These are phyloP conservation scores for Apiospora phragmitis DNA, from an alignment of 2,329 filamentous ascomycete genomes.

Conservation along the genomic window DNA sequence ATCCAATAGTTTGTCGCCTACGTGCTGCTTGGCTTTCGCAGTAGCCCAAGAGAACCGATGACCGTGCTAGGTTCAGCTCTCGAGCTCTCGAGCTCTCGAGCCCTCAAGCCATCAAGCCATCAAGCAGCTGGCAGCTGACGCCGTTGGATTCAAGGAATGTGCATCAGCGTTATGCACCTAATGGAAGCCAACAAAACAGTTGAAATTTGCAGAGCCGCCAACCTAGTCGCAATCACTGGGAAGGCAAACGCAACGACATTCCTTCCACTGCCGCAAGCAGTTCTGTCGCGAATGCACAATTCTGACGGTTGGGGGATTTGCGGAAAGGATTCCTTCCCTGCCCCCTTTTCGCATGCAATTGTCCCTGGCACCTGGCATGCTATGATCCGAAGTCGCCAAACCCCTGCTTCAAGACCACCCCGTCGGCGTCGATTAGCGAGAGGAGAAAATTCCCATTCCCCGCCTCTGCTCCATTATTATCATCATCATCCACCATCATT, in stretches of 20 bases:
- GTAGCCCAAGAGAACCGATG: not conserved
- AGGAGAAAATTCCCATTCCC: not conserved
- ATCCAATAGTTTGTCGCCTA: not conserved
- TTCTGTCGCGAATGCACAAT: not conserved
- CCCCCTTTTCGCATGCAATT: not conserved
- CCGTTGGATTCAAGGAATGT: not conserved
- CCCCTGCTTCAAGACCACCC: not conserved
- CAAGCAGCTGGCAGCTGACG: too few relatives aligned
- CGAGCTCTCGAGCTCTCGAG: not conserved
- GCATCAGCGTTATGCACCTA: not conserved
- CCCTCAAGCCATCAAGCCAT: not conserved
- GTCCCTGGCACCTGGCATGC: not conserved
- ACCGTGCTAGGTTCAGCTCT: not conserved
- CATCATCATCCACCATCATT: not conserved
- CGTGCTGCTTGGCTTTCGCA: not conserved
- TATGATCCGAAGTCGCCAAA: not conserved
- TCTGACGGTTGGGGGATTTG: not conserved
- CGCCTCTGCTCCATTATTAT: not conserved
- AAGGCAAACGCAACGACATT: not conserved
- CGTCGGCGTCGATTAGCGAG: not conserved
- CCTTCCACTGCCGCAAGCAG: not conserved
- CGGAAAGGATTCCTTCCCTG: not conserved
- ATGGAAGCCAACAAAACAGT: not conserved
- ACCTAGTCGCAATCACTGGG: not conserved
- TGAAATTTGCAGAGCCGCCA: not conserved